Evolutionary conservation across 768 basidiomycete species (phyloP), one percentile per base, ranked within the genome.

Genomic region (Macrocybe gigantea): DNA sequence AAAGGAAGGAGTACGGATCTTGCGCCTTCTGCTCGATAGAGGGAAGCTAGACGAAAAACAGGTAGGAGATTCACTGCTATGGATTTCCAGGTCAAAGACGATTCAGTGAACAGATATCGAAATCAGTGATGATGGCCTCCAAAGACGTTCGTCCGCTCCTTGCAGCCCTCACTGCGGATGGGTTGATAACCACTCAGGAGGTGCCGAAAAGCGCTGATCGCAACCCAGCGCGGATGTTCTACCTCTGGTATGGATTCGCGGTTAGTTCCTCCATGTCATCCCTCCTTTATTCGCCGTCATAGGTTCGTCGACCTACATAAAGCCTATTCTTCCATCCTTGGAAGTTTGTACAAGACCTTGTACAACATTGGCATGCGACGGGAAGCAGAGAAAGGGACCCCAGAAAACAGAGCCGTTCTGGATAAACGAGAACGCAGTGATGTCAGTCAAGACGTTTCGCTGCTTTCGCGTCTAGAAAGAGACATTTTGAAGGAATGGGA

Each of bases 41-140:
- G 93, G 91, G 5, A 96, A 96, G 65, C 84, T 93, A 76, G 91
- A 93, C 53, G 95, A 96, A 66, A 93, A 94, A 61, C 90, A 93
- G 66, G 94, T 91, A 46, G 50, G 77, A 54, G 31, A 32, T 32
- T 14, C 37, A 12, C 14, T 6, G n/a, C n/a, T 12, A 35, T 11
- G 39, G 7, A 33, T 35, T 32, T 33, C 38, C 33, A 42, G 37
- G 49, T 13, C 33, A 7, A 12, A 7, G 10, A 15, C 48, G 36
- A 12, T 15, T 38, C 33, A 41, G 29, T 51, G 36, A 38, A 10
- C 55, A 98, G 94, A 83, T 99, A 41, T 88, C 91, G 31, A 95
- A 95, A 64, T 73, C 86, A 43, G 89, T 91, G 12, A 91, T 99
- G 89, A 87, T 98, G 74, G 79, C 90, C 1, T 75, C 86, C 33